phyloP scores from a whole-genome alignment of 1,284 basidiomycete genomes.

The Pseudozyma sp. region DNA sequence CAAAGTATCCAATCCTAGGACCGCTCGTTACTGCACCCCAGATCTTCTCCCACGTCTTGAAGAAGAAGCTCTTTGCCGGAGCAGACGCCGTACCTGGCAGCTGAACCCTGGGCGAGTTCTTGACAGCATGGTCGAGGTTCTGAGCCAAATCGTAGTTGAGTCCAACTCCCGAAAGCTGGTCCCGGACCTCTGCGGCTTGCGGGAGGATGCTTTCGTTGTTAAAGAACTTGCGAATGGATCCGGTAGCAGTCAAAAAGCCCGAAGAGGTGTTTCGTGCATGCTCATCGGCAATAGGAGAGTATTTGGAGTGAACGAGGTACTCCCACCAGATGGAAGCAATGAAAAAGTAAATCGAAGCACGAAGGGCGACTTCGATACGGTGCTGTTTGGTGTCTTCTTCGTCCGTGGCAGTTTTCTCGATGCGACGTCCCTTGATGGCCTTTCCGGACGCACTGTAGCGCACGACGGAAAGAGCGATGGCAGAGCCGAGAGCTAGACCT shows the following conservation, averaged over 20 bases:
- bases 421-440: constrained; percentile 46
- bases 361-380: constrained; percentile 38
- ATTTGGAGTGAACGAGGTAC: constrained; percentile 47
- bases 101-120: constrained; percentile 21
- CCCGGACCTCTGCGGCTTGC: constrained; percentile 9
- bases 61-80: constrained; percentile 35
- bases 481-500: constrained; percentile 29
- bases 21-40: constrained; percentile 21
- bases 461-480: constrained; percentile 31
- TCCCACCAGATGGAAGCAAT: constrained; percentile 37
- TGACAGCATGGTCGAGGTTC: constrained; percentile 11
- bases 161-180: constrained; percentile 21
- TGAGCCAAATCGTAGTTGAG: constrained; percentile 25
- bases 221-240: constrained; percentile 28
- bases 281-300: constrained; percentile 33
- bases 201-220: constrained; percentile 47
- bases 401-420: constrained; percentile 38
- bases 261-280: constrained; percentile 24
- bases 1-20: constrained; percentile 27
- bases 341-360: constrained; percentile 29
- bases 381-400: constrained; percentile 27
- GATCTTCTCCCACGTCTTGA: constrained; percentile 19
- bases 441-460: constrained; percentile 40
- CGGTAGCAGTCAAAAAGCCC: constrained; percentile 35
- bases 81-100: constrained; percentile 13